These are phyloP conservation scores for Corchorus olitorius DNA, from an alignment of 345 rosid species.

Conservation along the genomic window DNA sequence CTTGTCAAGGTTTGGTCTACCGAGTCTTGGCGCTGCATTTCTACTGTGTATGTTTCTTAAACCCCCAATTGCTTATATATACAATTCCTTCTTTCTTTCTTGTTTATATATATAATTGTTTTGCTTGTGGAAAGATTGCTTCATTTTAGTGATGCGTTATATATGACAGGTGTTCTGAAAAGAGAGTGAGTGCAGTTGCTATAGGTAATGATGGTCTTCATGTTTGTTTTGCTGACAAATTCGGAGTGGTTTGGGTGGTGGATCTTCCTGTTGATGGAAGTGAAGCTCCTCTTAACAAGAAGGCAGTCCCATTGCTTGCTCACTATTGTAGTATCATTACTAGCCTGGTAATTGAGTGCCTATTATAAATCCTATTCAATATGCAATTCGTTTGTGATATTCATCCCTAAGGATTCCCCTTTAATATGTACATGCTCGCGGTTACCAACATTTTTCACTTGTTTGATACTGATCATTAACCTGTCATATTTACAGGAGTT, in stretches of 20 bases:
- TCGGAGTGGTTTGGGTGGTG: conserved; percentile 95
- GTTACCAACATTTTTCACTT: not conserved
- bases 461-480: conserved; percentile 4
- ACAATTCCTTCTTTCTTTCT: not conserved
- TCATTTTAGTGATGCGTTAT: not conserved
- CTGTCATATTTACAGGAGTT: conserved; percentile 60
- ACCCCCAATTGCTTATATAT: not conserved
- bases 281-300: conserved; percentile 40
- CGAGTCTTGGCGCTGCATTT: conserved; percentile 70
- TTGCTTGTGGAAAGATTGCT: not conserved
- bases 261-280: conserved; percentile 50
- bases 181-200: conserved; percentile 88
- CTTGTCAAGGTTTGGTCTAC: conserved; percentile 89
- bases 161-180: conserved; percentile 67
- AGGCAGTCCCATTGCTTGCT: conserved; percentile 72
- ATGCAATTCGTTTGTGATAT: not conserved
- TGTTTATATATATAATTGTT: not conserved
- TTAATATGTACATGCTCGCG: not conserved
- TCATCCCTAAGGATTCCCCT: not conserved
- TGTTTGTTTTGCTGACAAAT: conserved; percentile 92
- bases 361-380: not conserved
- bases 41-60: conserved; percentile 56
- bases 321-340: conserved; percentile 98
- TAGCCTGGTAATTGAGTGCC: conserved; percentile 54
- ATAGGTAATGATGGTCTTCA: conserved; percentile 60